Conservation (phyloP, 1,139 yeast genomes). For the Geotrichum histeridarum region DNA sequence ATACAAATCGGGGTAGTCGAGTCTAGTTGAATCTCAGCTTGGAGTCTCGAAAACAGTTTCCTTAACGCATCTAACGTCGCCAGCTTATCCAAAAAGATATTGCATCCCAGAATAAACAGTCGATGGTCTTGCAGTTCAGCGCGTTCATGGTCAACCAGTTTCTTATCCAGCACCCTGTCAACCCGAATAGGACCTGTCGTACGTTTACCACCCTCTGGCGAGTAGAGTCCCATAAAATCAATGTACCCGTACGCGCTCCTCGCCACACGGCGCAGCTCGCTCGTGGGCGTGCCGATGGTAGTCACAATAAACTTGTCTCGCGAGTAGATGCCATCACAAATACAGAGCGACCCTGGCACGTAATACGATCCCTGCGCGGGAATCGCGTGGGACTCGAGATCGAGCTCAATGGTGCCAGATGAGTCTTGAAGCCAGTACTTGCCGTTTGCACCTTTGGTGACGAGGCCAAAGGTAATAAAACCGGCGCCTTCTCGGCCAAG, state of each 20-base stretch:
- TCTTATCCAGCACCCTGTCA: constrained; percentile 51
- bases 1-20: constrained; percentile 52
- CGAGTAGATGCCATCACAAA: constrained; percentile 78
- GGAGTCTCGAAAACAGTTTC: constrained; percentile 52
- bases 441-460: constrained; percentile 61
- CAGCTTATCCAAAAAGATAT: constrained; percentile 59
- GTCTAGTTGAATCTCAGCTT: constrained; percentile 39
- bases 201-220: constrained; percentile 33
- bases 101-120: constrained; percentile 67
- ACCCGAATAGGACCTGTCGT: constrained; percentile 25
- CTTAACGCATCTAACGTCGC: constrained; percentile 56
- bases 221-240: constrained; percentile 71
- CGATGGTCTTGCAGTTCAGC: constrained; percentile 49
- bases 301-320: constrained; percentile 70
- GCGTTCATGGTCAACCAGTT: constrained; percentile 53
- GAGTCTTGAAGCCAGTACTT: constrained; percentile 74
- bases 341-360: constrained; percentile 71
- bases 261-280: constrained; percentile 64
- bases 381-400: constrained; percentile 51
- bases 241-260: constrained; percentile 69
- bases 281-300: constrained; percentile 81
- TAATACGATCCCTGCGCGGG: constrained; percentile 67
- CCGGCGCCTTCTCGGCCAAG: constrained; percentile 76
- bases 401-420: constrained; percentile 70
- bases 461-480: constrained; percentile 73